Base-by-base conservation (phyloP, 2,329 filamentous ascomycete genomes). In the Scorias spongiosa region DNA sequence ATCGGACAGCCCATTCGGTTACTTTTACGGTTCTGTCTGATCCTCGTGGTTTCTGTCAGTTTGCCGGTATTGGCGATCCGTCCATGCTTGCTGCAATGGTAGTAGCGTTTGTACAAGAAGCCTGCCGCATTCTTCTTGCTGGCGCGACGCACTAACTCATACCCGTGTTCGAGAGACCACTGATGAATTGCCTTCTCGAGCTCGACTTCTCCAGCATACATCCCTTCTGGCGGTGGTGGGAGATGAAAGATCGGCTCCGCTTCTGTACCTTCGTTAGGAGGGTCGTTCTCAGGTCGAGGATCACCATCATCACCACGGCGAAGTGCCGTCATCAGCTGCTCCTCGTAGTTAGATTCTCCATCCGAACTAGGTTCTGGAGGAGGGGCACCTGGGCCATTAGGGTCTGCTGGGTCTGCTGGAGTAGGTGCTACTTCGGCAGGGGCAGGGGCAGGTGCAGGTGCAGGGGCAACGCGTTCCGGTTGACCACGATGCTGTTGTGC, bases 81-180 rank as follows among this genome's bases (percentile, higher is more conserved):
- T 38, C 57, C 57, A 45, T 59, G 56, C 44, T 56, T 57, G 44
- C 51, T 54, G 52, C 57, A 60, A 41, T 60, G 54, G 41, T 54
- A 58, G 48, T 59, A 60, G 20, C 57, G 55, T 46, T 60, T 60
- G 50, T 60, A 60, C 18, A 58, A 49, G 30, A 53, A 45, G 14
- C 57, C 56, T n/a, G 43, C 43, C 2, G 56, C 55, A 39, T 60
- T 60, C 49, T 55, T 57, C 50, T 58, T 60, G 45, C 51, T 56
- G 5, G 57, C 56, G 28, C 57, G 49, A 5, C 57, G 51, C 1
- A 60, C 57, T 14, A 59, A 45, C 47, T 60, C 57, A 42, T 57
- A 60, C 39, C 57, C 57, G 39, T 60, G 57, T 44, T 57, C 57
- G 3, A 55, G 46, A 12, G 54, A 54, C 57, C 57, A 60, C 2